Evolutionary conservation across 108 stramenopile species (phyloP).

Genomic region (Nannochloropsis gaditana): DNA sequence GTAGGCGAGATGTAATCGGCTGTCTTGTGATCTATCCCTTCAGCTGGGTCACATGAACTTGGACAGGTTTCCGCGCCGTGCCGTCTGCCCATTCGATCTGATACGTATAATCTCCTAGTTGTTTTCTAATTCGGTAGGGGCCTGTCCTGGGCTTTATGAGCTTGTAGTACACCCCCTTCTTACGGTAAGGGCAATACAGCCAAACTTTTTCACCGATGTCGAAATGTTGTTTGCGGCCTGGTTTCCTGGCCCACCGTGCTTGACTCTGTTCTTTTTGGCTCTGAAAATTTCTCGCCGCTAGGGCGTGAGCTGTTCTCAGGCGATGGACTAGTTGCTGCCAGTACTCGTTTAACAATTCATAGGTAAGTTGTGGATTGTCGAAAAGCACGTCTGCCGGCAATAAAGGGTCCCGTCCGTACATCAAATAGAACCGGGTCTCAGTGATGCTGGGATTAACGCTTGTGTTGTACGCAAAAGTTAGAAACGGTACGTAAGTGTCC

Average conservation of each 20-base stretch:
- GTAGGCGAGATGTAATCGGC: neutral
- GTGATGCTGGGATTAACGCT: neutral
- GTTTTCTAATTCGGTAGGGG: neutral
- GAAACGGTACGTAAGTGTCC: neutral
- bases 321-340: neutral
- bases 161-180: neutral
- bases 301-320: neutral
- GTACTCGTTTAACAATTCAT: neutral
- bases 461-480: neutral
- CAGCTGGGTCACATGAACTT: neutral
- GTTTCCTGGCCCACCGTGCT: neutral
- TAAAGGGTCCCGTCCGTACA: neutral
- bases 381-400: neutral
- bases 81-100: neutral
- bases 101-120: neutral
- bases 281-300: neutral
- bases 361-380: neutral
- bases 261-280: neutral
- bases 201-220: neutral
- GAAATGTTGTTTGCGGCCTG: neutral
- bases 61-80: neutral
- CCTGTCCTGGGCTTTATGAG: neutral
- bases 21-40: neutral
- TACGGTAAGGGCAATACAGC: neutral
- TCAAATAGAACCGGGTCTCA: neutral